Percentiles rank a stretch among this genome's conserved stretches.
Evolutionary conservation across 2,329 filamentous ascomycete genomes (phyloP).

Genomic region (Aspergillus glaucus): DNA sequence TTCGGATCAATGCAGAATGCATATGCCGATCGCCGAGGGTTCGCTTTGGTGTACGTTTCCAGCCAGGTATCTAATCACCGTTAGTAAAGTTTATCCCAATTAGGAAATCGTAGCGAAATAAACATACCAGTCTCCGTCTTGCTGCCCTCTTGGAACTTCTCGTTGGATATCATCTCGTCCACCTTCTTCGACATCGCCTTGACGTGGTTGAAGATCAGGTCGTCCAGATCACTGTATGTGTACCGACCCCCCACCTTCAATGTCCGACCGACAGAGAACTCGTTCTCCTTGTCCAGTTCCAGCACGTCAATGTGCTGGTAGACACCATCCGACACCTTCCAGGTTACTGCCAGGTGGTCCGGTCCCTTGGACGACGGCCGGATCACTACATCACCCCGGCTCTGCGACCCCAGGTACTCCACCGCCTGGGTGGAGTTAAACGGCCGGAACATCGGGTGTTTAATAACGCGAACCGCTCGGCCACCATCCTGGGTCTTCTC

Average conservation of each 20-base stretch:
- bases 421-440: slow-evolving; percentile 91
- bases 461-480: slow-evolving; percentile 88
- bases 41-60: slow-evolving; percentile 90
- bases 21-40: slow-evolving; percentile 88
- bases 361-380: slow-evolving; percentile 91
- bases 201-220: slow-evolving; percentile 93
- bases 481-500: slow-evolving; percentile 82
- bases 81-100: slow-evolving; percentile 1
- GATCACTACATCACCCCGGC: slow-evolving; percentile 85
- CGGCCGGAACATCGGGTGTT: slow-evolving; percentile 90
- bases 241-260: slow-evolving; percentile 83
- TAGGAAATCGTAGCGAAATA: no score
- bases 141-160: slow-evolving; percentile 83
- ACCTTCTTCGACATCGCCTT: slow-evolving; percentile 98
- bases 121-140: slow-evolving; percentile 76
- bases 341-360: slow-evolving; percentile 92
- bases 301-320: slow-evolving; percentile 97
- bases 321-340: slow-evolving; percentile 95
- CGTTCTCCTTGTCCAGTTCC: slow-evolving; percentile 93
- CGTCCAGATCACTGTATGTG: slow-evolving; percentile 91
- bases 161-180: slow-evolving; percentile 88
- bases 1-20: slow-evolving; percentile 92
- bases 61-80: slow-evolving; percentile 75
- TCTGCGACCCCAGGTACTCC: slow-evolving; percentile 82
- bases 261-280: slow-evolving; percentile 84